Base-by-base conservation (phyloP, 305 asterid species). In the Fraxinus greggii region DNA sequence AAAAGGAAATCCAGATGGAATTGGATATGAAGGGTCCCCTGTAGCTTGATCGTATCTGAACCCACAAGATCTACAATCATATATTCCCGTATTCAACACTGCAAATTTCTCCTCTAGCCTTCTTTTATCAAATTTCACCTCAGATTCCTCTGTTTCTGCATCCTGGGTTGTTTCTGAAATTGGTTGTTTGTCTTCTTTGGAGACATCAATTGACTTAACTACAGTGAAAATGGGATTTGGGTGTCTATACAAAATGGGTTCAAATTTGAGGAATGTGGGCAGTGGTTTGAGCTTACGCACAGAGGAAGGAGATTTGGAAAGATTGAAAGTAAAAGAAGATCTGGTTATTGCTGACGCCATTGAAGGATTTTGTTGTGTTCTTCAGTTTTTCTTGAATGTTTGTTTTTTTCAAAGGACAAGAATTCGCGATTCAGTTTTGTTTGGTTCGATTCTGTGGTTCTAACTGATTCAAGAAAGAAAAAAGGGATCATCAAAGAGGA, bases 1-100 rank as follows among this genome's bases (percentile, higher is more conserved):
- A 83, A 92, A 95, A n/a, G 98, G 95, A 82, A 95, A 79, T 19
- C 99, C 99, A 5, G 97, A 94, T 4, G 99, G 99, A 79, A 95
- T 87, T 3, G 99, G 99, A 76, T 95, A 95, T 26, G 97, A 86
- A 65, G 98, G 88, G 82, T 95, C 99, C 17, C 99, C 99, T 0
- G 54, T 70, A 26, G 90, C 86, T 76, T 92, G 88, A 23, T 95
- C 88, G 83, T 92, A 95, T 8, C 48, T 85, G 63, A 82, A 93
- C 51, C 99, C 98, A 82, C 99, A 93, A 7, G 98, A 95, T 45
- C 98, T 89, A 76, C 99, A 95, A 75, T 92, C 98, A 82, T 87
- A 85, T 0, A 95, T 51, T 29, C 99, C 98, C 1, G 99, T 95
- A 84, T 93, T 95, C 85, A 95, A 83, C 42, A 95, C 98, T 7